These are phyloP conservation scores for Beauveria varroae DNA, from an alignment of 2,329 filamentous ascomycete species.

Conservation along the genomic window DNA sequence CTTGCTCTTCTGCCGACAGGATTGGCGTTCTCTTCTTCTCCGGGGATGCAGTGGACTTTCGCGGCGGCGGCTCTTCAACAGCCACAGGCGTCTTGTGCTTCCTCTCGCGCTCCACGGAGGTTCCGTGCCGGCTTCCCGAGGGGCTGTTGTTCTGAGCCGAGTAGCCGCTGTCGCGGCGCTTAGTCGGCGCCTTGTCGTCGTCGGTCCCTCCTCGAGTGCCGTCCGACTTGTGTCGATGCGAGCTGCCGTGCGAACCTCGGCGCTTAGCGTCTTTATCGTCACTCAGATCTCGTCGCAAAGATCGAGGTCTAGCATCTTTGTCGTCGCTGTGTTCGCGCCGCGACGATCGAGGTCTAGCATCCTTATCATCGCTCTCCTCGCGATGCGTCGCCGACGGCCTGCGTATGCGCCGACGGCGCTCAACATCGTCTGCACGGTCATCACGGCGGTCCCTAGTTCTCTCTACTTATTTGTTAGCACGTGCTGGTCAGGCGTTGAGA, in stretches of 20 bases:
- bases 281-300: conserved; percentile 3
- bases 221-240: conserved; percentile 32
- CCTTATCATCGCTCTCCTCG: conserved; percentile 23
- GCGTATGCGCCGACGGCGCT: not conserved
- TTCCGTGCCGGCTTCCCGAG: conserved; percentile 30
- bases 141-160: conserved; percentile 33
- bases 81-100: not conserved
- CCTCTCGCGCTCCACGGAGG: conserved; percentile 34
- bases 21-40: conserved; percentile 27
- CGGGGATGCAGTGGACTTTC: not conserved
- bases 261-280: conserved; percentile 21
- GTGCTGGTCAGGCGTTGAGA: not conserved
- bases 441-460: not conserved
- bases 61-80: not conserved
- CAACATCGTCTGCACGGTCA: not conserved
- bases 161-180: conserved; percentile 39
- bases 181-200: conserved; percentile 25
- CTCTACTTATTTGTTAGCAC: conserved; percentile 2
- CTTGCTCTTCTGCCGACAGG: conserved; percentile 34
- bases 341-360: conserved; percentile 22
- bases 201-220: conserved; percentile 20
- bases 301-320: conserved; percentile 23
- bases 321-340: conserved; percentile 6
- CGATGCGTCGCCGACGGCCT: not conserved
- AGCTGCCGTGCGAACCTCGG: conserved; percentile 18